phyloP scores from a whole-genome alignment of 257 asterid species.

The Rauvolfia tetraphylla region DNA sequence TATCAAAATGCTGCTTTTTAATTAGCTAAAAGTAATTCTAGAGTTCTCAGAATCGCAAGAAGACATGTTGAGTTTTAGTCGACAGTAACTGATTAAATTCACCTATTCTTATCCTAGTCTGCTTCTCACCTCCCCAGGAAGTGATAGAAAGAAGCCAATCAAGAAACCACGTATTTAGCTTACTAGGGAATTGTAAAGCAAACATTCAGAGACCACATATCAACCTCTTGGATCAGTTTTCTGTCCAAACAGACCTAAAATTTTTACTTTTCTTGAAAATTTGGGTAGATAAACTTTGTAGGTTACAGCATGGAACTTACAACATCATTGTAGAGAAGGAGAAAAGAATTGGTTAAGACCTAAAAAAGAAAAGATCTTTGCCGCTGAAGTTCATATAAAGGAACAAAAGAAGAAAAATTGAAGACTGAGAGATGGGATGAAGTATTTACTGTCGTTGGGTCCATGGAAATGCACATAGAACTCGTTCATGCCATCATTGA shows the following conservation, averaged over 20 bases:
- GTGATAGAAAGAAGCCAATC: not conserved
- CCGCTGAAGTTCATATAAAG: constrained; percentile 2
- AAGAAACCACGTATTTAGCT: not conserved
- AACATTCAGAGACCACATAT: not conserved
- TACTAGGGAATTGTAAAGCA: not conserved
- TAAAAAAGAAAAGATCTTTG: constrained; percentile 20
- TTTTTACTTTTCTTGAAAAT: not conserved
- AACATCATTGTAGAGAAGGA: not conserved
- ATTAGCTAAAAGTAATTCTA: not conserved
- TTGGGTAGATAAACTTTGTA: not conserved
- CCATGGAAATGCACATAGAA: constrained; percentile 92
- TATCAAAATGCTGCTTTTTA: not conserved
- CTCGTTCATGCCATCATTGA: constrained; percentile 85
- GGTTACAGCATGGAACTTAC: not conserved
- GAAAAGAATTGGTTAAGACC: constrained; percentile 22
- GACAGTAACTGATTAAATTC: not conserved
- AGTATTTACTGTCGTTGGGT: constrained; percentile 72
- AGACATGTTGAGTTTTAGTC: not conserved
- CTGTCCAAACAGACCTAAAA: not conserved
- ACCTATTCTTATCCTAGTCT: not conserved
- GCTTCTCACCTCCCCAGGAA: not conserved
- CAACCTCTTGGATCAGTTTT: not conserved
- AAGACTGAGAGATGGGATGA: constrained; percentile 23
- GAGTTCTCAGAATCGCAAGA: constrained; percentile 2
- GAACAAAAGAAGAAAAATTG: constrained; percentile 15